Conservation (phyloP, 164 flowering plant species). For the Malania oleifera region DNA sequence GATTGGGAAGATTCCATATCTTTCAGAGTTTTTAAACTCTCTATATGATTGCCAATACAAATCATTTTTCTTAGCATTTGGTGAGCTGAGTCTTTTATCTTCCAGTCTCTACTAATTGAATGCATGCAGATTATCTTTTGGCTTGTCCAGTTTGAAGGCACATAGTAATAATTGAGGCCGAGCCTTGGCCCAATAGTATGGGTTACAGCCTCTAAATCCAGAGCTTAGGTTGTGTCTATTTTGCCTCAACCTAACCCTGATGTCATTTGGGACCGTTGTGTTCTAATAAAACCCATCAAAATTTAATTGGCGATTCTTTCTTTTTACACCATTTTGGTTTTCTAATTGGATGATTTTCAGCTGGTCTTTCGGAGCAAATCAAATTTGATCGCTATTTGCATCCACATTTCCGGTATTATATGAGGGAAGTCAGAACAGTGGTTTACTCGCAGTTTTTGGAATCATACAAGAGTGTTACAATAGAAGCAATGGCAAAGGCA, state of each 20-base stretch:
- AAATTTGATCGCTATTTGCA: constrained; percentile 87
- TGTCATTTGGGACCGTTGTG: no score
- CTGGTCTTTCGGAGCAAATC: constrained; percentile 85
- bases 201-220: no score
- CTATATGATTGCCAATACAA: constrained; percentile 89
- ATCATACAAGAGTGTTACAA: constrained; percentile 95
- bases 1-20: constrained; percentile 79
- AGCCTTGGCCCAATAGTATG: no score
- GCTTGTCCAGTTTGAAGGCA: no score
- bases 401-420: constrained; percentile 91
- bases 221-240: no score
- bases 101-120: not conserved
- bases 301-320: not conserved
- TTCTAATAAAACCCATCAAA: not conserved
- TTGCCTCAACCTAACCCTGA: no score
- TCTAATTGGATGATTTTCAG: constrained; percentile 30
- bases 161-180: no score
- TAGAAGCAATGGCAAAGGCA: constrained; percentile 96
- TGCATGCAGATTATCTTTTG: not conserved
- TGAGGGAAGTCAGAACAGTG: constrained; percentile 90
- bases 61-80: constrained; percentile 88
- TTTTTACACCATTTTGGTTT: not conserved
- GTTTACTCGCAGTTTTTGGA: constrained; percentile 96
- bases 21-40: constrained; percentile 84
- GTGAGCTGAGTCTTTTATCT: constrained; percentile 34